Conservation (phyloP, 2,329 filamentous ascomycete genomes). For the Cordyceps fumosorosea region DNA sequence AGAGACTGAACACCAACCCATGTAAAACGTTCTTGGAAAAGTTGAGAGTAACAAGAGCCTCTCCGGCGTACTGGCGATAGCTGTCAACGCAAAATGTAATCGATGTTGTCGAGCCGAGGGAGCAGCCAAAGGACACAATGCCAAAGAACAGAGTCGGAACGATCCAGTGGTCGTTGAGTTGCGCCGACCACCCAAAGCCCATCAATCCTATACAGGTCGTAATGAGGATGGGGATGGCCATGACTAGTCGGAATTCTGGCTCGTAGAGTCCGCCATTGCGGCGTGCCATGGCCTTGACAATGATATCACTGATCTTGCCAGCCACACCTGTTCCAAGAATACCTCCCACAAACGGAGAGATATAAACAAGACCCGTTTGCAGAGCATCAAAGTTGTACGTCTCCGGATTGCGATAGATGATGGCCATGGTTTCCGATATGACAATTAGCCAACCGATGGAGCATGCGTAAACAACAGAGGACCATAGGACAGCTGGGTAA, state of each 20-base stretch:
- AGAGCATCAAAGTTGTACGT: slow-evolving; percentile 77
- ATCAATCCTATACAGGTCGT: slow-evolving; percentile 81
- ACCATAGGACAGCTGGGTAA: slow-evolving; percentile 89
- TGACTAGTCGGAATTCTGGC: slow-evolving; percentile 84
- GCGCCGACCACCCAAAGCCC: slow-evolving; percentile 91
- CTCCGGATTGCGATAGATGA: slow-evolving; percentile 64
- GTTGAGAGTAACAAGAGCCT: slow-evolving; percentile 89
- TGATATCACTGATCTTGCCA: slow-evolving; percentile 76
- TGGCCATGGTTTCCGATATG: slow-evolving; percentile 77
- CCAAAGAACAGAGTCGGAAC: slow-evolving; percentile 93
- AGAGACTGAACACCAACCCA: slow-evolving; percentile 80
- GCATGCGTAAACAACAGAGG: slow-evolving; percentile 73
- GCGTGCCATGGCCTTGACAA: slow-evolving; percentile 74
- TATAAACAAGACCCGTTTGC: slow-evolving; percentile 78
- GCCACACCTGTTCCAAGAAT: slow-evolving; percentile 88
- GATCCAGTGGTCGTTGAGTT: slow-evolving; percentile 72
- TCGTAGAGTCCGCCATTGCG: slow-evolving; percentile 93
- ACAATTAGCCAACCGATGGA: slow-evolving; percentile 95
- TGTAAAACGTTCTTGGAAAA: slow-evolving; percentile 93
- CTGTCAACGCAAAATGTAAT: slow-evolving; percentile 94
- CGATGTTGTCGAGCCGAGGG: slow-evolving; percentile 78
- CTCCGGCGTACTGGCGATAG: slow-evolving; percentile 87
- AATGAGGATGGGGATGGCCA: slow-evolving; percentile 74
- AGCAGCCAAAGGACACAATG: slow-evolving; percentile 85
- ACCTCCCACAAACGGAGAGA: slow-evolving; percentile 84